A percentile compares a stretch with the other conserved stretches of the same genome.
Evolutionary conservation across 2,329 filamentous ascomycete species (phyloP).

Genomic region (Rutstroemia sydowiana): DNA sequence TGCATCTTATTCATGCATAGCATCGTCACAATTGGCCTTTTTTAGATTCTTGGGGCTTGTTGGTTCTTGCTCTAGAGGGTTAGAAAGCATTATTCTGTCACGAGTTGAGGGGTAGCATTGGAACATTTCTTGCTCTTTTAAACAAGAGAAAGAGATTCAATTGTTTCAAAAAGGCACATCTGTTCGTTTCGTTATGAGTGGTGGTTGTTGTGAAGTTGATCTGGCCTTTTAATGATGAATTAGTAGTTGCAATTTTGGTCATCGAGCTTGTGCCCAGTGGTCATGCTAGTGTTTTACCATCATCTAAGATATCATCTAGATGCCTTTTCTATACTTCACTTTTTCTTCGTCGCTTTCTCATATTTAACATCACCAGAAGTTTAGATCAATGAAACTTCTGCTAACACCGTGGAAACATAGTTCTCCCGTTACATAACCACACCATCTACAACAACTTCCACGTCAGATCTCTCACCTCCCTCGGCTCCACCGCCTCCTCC

Average conservation of each 20-base stretch:
- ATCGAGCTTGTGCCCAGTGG: constrained; percentile 12
- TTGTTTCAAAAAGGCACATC: constrained; percentile 1
- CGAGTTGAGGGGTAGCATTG: constrained; percentile 6
- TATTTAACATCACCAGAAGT: too few species aligned
- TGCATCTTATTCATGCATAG: constrained; percentile 4
- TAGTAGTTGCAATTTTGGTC: constrained; percentile 11
- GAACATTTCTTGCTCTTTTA: constrained; percentile 1
- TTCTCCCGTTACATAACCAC: constrained; percentile 32
- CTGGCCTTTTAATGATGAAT: constrained; percentile 7
- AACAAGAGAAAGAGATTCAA: constrained; percentile 10
- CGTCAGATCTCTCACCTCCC: constrained; percentile 42
- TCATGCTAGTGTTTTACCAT: not conserved
- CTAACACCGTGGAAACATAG: constrained; percentile 20
- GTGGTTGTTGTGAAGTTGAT: constrained; percentile 9
- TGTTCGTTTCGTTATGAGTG: not conserved
- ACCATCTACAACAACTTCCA: constrained; percentile 24
- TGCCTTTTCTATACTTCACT: constrained; percentile 5
- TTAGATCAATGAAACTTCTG: constrained; percentile 14
- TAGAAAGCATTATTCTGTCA: constrained; percentile 9
- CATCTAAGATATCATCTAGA: constrained; percentile 3
- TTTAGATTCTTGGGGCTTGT: constrained; percentile 10
- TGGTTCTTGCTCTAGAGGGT: constrained; percentile 8
- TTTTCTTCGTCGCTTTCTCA: too few species aligned
- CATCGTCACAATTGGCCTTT: constrained; percentile 12
- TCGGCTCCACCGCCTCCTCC: constrained; percentile 59